These are phyloP conservation scores for Globisporangium uncinulatum DNA, from an alignment of 352 stramenopile species.

Conservation along the genomic window DNA sequence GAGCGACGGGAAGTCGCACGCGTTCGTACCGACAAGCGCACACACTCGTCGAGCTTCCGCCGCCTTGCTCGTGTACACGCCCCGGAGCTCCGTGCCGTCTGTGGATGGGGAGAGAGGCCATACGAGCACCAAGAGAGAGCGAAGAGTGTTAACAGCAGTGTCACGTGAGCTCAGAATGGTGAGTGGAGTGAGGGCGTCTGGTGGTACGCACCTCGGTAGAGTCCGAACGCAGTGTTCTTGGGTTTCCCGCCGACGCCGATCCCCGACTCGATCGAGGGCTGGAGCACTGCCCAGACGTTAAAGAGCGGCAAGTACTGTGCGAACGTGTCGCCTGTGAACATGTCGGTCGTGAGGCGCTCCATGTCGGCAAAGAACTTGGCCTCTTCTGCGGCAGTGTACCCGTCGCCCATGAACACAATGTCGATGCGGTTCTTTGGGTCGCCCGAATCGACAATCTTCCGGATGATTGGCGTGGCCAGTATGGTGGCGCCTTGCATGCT, in stretches of 20 bases:
- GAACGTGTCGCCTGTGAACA: conserved; percentile 26
- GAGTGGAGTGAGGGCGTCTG: no score
- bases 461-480: not conserved
- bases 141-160: no score
- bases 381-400: conserved; percentile 22
- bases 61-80: conserved; percentile 15
- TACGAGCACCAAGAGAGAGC: no score
- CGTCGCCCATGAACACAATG: conserved; percentile 40
- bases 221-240: conserved; percentile 17
- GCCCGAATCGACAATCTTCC: conserved; percentile 30
- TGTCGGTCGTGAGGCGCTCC: conserved; percentile 23
- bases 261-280: conserved; percentile 17
- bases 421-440: conserved; percentile 31
- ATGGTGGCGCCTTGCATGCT: not conserved
- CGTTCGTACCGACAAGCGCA: not conserved
- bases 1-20: conserved; percentile 27
- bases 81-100: conserved; percentile 14
- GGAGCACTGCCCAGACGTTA: conserved; percentile 20
- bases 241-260: conserved; percentile 15
- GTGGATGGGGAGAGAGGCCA: no score
- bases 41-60: conserved; percentile 12
- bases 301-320: conserved; percentile 23
- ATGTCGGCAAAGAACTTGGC: conserved; percentile 31
- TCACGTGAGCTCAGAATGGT: no score
- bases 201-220: conserved; percentile 16